phyloP scores from a whole-genome alignment of 441 rosid species.

The Syzygium syzygioides region DNA sequence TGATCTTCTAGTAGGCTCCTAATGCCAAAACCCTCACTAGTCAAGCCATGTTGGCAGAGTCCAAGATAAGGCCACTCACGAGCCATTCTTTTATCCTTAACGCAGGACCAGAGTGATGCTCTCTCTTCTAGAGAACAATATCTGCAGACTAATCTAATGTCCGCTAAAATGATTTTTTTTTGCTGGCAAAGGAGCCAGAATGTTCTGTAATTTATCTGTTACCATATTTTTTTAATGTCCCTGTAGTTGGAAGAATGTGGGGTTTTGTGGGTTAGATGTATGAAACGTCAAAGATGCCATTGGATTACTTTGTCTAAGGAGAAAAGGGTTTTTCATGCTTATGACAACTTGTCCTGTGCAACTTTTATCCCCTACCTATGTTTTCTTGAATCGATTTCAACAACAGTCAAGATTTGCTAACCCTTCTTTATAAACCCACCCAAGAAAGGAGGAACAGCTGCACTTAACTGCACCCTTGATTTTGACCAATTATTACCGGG shows the following conservation, averaged over 20 bases:
- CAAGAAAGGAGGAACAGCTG: background rate
- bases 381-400: background rate
- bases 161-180: no score
- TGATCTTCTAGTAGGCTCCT: background rate
- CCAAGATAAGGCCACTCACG: background rate
- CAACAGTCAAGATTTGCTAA: background rate
- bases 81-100: background rate
- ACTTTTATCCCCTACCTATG: background rate
- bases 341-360: no score
- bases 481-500: background rate
- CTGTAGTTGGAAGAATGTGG: background rate
- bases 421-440: background rate
- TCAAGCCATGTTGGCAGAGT: background rate
- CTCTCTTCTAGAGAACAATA: background rate
- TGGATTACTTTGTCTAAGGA: background rate
- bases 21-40: background rate
- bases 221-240: background rate
- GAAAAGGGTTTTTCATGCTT: background rate
- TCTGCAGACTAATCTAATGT: background rate
- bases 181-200: background rate
- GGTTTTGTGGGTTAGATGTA: background rate
- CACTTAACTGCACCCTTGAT: background rate
- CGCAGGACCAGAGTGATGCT: background rate
- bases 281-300: background rate
- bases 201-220: background rate